Evolutionary conservation across 2,329 filamentous ascomycete species (phyloP).

Genomic region (Alternaria alternata): DNA sequence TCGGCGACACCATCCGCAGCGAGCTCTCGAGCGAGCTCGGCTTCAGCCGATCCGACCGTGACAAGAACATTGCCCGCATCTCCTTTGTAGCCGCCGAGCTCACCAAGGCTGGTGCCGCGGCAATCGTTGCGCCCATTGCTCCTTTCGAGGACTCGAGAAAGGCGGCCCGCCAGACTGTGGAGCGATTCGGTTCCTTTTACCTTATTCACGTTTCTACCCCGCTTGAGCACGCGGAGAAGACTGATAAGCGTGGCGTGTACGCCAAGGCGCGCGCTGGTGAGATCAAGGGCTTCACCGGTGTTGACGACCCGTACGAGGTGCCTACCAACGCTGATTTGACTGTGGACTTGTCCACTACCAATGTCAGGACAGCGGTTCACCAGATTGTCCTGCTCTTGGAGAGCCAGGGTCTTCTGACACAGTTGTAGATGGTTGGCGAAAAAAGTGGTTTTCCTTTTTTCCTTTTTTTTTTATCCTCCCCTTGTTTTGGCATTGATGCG

Average conservation of each 20-base stretch:
- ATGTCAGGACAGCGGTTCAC: constrained; percentile 91
- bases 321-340: constrained; percentile 83
- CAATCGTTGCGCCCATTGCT: constrained; percentile 95
- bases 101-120: constrained; percentile 89
- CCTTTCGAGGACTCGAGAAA: constrained; percentile 83
- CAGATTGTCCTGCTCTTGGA: constrained; percentile 95
- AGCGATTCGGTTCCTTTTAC: constrained; percentile 91
- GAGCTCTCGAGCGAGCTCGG: constrained; percentile 95
- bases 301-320: constrained; percentile 94
- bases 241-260: constrained; percentile 92
- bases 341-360: constrained; percentile 86
- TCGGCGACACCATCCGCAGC: constrained; percentile 92
- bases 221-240: constrained; percentile 92
- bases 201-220: constrained; percentile 94
- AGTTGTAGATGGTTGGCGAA: constrained; percentile 33
- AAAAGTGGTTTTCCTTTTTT: background rate
- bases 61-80: constrained; percentile 94
- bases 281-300: constrained; percentile 98
- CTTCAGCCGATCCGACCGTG: constrained; percentile 90
- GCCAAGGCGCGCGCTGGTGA: constrained; percentile 82
- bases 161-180: constrained; percentile 82
- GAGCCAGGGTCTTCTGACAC: constrained; percentile 84
- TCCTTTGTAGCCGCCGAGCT: constrained; percentile 95
- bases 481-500: background rate
- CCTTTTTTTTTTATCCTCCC: too few species aligned